Evolutionary conservation across 495 filamentous ascomycete genomes (phyloP), one percentile per base, ranked within the genome.

Genomic region (Trichoderma gamsii): DNA sequence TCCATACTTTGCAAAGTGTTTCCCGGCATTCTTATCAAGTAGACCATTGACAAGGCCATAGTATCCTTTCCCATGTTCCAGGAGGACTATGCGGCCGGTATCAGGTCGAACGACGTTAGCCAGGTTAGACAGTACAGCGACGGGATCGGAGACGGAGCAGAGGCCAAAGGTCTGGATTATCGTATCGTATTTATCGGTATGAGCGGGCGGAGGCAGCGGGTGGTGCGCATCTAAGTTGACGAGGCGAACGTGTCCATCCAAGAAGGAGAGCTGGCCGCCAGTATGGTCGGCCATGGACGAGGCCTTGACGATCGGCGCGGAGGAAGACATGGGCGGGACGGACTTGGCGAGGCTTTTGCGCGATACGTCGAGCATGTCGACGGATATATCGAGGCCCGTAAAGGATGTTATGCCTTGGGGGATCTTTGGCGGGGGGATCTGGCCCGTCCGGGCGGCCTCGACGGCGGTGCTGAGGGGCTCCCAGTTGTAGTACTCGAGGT

Each of bases 141-240:
- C 85, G 16, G 94, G 96, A 70, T 90, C 87, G 5, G 82, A 79
- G 59, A 93, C 93, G 64, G 90, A 94, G 80, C 95, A 99, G 6
- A 98, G 79, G 1, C 93, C 93, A 87, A 98, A 96, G 16, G 92
- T 96, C 76, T 97, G 92, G 63, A 99, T 75, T 43, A 97, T 81
- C 2, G 91, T 97, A 78, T 97, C 92, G 77, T 90, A 99, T 72
- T 82, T 82, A 64, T 71, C 69, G 51, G 69, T 49, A 69, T 38
- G 7, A 70, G 49, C 0, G 69, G 72, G 68, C 3, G 69, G 59
- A 0, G 79, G 79, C 18, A 81, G 71, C 0, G 69, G 35, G 18
- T 63, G 2, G 65, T 79, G 69, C 0, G 78, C 81, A 69, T 84
- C 81, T 11, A 66, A 76, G 66, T 78, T 69, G 41, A 84, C 52